Conservation (phyloP, 2,329 filamentous ascomycete genomes). For the Sporothrix curviconia region DNA sequence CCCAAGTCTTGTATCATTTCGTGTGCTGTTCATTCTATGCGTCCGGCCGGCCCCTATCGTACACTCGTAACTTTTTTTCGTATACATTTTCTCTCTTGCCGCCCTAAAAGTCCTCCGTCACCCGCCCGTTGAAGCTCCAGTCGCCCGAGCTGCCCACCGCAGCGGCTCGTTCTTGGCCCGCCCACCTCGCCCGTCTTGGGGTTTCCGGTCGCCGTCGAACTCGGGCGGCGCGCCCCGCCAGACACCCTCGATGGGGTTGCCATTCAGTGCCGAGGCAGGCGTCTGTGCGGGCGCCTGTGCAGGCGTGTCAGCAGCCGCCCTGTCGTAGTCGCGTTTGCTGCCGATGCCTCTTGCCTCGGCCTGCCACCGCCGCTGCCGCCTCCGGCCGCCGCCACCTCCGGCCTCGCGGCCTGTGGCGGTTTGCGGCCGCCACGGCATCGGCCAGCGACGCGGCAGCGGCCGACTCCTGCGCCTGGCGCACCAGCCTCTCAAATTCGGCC, state of each 20-base stretch:
- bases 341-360: no score
- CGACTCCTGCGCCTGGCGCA: constrained; percentile 51
- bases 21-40: background rate
- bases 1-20: background rate
- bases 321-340: no score
- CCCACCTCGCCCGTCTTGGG: constrained; percentile 93
- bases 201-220: constrained; percentile 86
- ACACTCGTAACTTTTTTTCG: background rate
- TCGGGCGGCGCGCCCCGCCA: constrained; percentile 76
- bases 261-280: constrained; percentile 8
- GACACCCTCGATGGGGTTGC: constrained; percentile 45
- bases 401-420: constrained; percentile 28
- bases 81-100: no score
- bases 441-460: constrained; percentile 16
- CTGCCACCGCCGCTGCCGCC: background rate
- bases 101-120: constrained; percentile 80
- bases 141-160: constrained; percentile 71
- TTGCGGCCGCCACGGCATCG: constrained; percentile 10
- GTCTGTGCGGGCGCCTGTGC: background rate
- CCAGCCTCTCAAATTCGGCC: constrained; percentile 82
- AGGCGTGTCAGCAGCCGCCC: background rate
- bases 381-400: constrained; percentile 34
- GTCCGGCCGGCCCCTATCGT: no score
- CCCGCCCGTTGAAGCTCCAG: constrained; percentile 93
- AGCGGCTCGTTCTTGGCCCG: constrained; percentile 93